Base-by-base conservation (phyloP, 2,329 filamentous ascomycete species). In the Neobulgaria alba region DNA sequence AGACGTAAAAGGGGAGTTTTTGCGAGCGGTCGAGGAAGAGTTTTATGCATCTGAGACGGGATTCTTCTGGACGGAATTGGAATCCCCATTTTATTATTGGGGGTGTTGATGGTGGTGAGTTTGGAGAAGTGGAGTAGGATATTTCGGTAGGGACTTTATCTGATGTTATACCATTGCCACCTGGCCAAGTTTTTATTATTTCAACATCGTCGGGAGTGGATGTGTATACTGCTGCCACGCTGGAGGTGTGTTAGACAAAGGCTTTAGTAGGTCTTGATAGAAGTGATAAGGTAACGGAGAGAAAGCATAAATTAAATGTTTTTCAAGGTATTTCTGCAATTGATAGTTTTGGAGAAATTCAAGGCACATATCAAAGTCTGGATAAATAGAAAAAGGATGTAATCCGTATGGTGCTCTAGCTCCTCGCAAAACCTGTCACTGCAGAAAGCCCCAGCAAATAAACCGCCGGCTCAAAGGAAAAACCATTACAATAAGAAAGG, bases 91-190 rank as follows among this genome's bases (percentile, higher is more conserved):
- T 82, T 35, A 76, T 56, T 1, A 57, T 71, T 5, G 75, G 69
- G 5, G 65, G 60, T n/a, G n/a, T 56, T 1, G 57, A 71, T 5
- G 75, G 69, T 7, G 23, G 23, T 1, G 66, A 57, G n/a, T 59
- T 67, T 2, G 58, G 49, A 3, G 61, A 47, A 3, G 65, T 55
- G 43, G 73, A 69, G 49, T 82, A 80, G 39, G 67, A 63, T 42
- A 89, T 81, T 60, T 89, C 84, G 10, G 83, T 87, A 1, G 85
- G 84, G 2, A 89, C 84, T 67, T 90, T 90, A 67, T 90, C 84
- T 26, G 82, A 87, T n/a, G 85, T 88, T 63, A 89, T 86, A 54
- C 83, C 83, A 57, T 89, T 88, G 19, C 82, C 82, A 18, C 85
- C 85, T 0, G 85, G 84, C 85, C 85, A 90, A 10, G 76, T 82